A percentile compares a stretch with the other conserved stretches of the same genome.
phyloP scores from a whole-genome alignment of 345 rosid species.

The Dimocarpus longan region DNA sequence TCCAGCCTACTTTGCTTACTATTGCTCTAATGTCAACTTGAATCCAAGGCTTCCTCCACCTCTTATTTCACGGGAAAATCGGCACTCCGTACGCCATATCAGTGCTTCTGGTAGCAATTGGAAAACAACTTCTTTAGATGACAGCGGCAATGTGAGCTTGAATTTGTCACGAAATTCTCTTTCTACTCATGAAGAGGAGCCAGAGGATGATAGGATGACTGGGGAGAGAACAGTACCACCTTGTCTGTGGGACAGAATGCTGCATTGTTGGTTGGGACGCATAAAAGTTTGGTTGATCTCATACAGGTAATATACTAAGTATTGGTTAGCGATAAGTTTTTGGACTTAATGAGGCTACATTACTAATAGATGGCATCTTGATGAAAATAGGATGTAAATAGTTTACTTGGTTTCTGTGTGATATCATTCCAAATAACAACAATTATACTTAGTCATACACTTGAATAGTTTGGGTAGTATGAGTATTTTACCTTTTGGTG shows the following conservation, averaged over 20 bases:
- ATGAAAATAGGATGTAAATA: not conserved
- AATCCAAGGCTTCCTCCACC: constrained; percentile 97
- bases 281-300: constrained; percentile 84
- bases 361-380: not conserved
- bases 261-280: constrained; percentile 54
- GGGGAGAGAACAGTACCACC: constrained; percentile 26
- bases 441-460: not conserved
- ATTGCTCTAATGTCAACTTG: constrained; percentile 75
- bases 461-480: not conserved
- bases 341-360: not conserved
- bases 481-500: not conserved
- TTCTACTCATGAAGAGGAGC: constrained; percentile 76
- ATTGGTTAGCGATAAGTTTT: not conserved
- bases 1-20: constrained; percentile 81
- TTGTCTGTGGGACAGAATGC: constrained; percentile 34
- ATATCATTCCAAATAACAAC: not conserved
- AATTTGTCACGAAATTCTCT: constrained; percentile 55
- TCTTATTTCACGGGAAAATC: constrained; percentile 76
- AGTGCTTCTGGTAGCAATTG: constrained; percentile 62
- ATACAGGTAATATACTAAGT: constrained; percentile 61
- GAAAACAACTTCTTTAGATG: constrained; percentile 54
- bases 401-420: not conserved
- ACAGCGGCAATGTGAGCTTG: constrained; percentile 46
- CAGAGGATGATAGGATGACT: constrained; percentile 65
- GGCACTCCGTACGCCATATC: constrained; percentile 59